Evolutionary conservation across 768 basidiomycete species (phyloP).

Genomic region (Thelephora aurantiotincta): DNA sequence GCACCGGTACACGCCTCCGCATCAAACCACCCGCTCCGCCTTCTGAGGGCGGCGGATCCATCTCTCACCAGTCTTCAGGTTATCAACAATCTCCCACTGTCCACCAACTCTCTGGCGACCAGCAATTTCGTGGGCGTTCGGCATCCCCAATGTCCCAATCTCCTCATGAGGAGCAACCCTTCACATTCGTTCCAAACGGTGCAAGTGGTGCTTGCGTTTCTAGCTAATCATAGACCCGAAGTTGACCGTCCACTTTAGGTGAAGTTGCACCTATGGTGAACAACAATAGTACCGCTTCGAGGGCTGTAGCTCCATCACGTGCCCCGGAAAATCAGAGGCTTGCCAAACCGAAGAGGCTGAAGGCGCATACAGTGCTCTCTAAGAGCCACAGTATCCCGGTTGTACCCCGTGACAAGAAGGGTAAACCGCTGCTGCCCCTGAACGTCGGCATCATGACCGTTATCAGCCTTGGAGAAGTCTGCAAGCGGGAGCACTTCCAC

Average conservation of each 20-base stretch:
- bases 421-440: constrained; percentile 60
- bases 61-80: constrained; percentile 1
- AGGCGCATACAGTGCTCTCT: constrained; percentile 69
- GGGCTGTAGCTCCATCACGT: constrained; percentile 15
- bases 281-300: constrained; percentile 1
- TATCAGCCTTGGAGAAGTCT: constrained; percentile 57
- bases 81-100: neutral
- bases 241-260: constrained; percentile 7
- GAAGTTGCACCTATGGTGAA: constrained; percentile 7
- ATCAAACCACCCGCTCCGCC: constrained; percentile 30
- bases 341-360: constrained; percentile 63
- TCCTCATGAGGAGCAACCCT: constrained; percentile 20
- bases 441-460: constrained; percentile 85
- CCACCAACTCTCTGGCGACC: constrained; percentile 8
- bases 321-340: constrained; percentile 22
- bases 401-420: constrained; percentile 61
- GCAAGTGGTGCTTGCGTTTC: constrained; percentile 6
- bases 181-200: constrained; percentile 13
- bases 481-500: constrained; percentile 75
- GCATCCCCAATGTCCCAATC: constrained; percentile 19
- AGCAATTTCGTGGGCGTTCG: constrained; percentile 7
- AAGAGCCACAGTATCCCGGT: constrained; percentile 67
- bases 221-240: constrained; percentile 18
- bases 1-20: constrained; percentile 33
- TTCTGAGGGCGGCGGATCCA: constrained; percentile 7